These are phyloP conservation scores for Sporopachydermia quercuum DNA, from an alignment of 805 yeast species.

Conservation along the genomic window DNA sequence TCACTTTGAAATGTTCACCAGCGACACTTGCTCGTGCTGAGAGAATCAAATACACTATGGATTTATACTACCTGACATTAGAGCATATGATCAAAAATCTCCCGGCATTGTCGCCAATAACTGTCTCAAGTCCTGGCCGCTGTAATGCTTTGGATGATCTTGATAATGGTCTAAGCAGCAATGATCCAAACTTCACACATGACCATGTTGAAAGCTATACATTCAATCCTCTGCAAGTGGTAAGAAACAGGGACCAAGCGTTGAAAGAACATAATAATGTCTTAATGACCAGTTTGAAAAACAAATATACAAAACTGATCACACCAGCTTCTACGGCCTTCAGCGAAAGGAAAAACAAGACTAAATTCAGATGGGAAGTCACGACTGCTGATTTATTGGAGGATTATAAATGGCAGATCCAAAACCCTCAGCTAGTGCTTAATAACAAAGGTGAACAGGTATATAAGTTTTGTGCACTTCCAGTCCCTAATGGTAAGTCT, in stretches of 20 bases:
- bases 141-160: too few relatives aligned
- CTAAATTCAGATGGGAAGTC: not conserved
- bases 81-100: conserved; percentile 11
- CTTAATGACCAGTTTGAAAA: not conserved
- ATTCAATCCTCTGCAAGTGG: not conserved
- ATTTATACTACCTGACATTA: conserved; percentile 27
- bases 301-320: not conserved
- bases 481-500: too few relatives aligned
- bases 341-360: not conserved
- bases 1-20: conserved; percentile 17
- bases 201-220: not conserved
- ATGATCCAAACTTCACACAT: too few relatives aligned
- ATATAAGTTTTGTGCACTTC: too few relatives aligned
- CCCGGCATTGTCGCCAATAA: not conserved
- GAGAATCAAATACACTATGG: conserved; percentile 26
- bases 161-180: not conserved
- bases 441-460: not conserved
- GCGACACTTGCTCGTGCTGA: conserved; percentile 28
- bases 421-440: not conserved
- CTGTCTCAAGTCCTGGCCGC: too few relatives aligned
- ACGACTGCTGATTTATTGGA: not conserved
- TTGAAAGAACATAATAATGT: not conserved
- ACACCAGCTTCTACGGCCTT: not conserved
- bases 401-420: not conserved
- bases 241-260: not conserved